These are phyloP conservation scores for Escovopsis sp. DNA, from an alignment of 2,329 filamentous ascomycete species.

Conservation along the genomic window DNA sequence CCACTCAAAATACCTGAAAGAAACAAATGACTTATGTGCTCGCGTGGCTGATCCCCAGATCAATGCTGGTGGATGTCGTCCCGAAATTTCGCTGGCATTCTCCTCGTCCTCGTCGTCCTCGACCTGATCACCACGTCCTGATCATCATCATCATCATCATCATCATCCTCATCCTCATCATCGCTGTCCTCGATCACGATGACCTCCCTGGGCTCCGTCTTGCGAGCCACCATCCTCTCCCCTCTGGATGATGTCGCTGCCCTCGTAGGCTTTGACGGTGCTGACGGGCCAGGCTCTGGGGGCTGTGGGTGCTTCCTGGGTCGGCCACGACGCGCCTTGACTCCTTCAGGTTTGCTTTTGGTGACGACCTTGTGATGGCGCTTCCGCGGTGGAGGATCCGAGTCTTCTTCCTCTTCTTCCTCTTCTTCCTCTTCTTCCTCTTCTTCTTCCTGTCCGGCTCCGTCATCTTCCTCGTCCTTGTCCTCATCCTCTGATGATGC, in stretches of 20 bases:
- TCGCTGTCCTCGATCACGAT: conserved; percentile 18
- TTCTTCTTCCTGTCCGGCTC: no score
- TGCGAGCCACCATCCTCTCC: neutral
- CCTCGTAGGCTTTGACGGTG: neutral
- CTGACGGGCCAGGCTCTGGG: conserved; percentile 3
- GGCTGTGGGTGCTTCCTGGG: conserved; percentile 23
- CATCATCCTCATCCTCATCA: conserved; percentile 18
- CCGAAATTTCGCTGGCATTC: conserved; percentile 21
- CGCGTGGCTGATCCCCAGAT: no score
- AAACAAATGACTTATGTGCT: no score
- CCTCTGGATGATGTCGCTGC: neutral
- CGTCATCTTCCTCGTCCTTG: no score
- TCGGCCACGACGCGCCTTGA: conserved; percentile 23
- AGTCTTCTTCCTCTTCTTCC: no score
- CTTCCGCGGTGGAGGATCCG: no score
- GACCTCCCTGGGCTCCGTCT: conserved; percentile 3
- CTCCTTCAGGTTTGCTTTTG: conserved; percentile 19
- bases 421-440: no score
- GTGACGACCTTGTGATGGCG: no score
- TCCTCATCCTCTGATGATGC: no score
- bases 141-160: conserved; percentile 17
- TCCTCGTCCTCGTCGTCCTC: conserved; percentile 15
- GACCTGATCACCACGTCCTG: conserved; percentile 18
- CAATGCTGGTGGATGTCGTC: conserved; percentile 10
- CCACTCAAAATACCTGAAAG: no score